phyloP scores from a whole-genome alignment of 805 yeast genomes.

The Myxozyma monticola region DNA sequence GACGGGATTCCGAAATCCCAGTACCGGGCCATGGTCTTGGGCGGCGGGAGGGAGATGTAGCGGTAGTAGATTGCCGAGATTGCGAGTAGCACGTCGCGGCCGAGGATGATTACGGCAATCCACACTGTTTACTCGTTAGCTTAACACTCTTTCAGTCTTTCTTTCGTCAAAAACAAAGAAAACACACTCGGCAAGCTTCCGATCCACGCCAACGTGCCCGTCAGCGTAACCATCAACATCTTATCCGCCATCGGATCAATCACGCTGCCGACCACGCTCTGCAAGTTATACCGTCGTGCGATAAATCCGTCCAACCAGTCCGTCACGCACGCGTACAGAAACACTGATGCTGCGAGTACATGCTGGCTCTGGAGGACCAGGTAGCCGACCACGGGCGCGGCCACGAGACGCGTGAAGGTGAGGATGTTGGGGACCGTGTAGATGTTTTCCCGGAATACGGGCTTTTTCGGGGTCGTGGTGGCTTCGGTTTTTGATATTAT shows the following conservation, averaged over 20 bases:
- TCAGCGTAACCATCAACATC: slow-evolving; percentile 80
- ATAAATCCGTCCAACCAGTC: slow-evolving; percentile 90
- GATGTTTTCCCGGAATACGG: slow-evolving; percentile 52
- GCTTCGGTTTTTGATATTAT: too few species aligned
- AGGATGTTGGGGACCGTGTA: slow-evolving; percentile 85
- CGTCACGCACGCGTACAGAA: slow-evolving; percentile 83
- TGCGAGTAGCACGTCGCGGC: slow-evolving; percentile 76
- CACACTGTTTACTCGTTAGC: slow-evolving; percentile 38
- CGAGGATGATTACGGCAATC: slow-evolving; percentile 70
- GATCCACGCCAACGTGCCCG: slow-evolving; percentile 69
- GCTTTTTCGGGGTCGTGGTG: too few species aligned
- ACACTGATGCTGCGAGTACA: slow-evolving; percentile 65
- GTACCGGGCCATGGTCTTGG: slow-evolving; percentile 67
- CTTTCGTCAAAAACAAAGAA: background rate
- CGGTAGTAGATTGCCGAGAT: slow-evolving; percentile 71
- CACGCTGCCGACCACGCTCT: slow-evolving; percentile 82
- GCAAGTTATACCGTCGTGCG: slow-evolving; percentile 76
- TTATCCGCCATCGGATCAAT: slow-evolving; percentile 97
- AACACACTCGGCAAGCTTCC: slow-evolving; percentile 60
- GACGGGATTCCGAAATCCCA: slow-evolving; percentile 80
- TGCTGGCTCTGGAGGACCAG: slow-evolving; percentile 65
- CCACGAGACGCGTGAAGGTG: slow-evolving; percentile 74
- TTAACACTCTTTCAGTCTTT: background rate
- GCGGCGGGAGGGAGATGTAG: slow-evolving; percentile 70
- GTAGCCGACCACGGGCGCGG: slow-evolving; percentile 85